phyloP scores from a whole-genome alignment of 2,329 filamentous ascomycete species.

The Alternaria solani region DNA sequence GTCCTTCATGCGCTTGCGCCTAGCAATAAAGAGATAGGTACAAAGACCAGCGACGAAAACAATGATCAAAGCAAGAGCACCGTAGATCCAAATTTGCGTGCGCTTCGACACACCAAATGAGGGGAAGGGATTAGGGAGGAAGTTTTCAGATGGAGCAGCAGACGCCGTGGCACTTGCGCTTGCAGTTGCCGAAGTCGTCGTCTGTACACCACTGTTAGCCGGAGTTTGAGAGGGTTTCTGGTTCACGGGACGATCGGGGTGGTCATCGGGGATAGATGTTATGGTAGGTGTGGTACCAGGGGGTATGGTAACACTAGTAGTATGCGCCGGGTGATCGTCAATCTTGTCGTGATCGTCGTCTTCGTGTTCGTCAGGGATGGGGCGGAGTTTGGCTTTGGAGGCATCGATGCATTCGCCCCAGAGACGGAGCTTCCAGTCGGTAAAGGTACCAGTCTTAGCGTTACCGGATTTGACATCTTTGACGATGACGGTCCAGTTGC shows the following conservation, averaged over 20 bases:
- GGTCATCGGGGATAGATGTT: conserved; percentile 56
- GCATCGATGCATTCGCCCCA: conserved; percentile 90
- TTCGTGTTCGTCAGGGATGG: conserved; percentile 82
- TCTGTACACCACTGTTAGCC: conserved; percentile 38
- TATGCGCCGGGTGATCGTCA: conserved; percentile 64
- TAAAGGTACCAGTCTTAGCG: conserved; percentile 76
- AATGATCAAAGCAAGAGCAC: conserved; percentile 81
- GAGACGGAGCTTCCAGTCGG: conserved; percentile 91
- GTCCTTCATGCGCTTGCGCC: conserved; percentile 77
- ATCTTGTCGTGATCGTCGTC: conserved; percentile 79
- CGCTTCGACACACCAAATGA: conserved; percentile 87
- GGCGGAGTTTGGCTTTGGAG: conserved; percentile 74
- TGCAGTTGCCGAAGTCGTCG: conserved; percentile 28
- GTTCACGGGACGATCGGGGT: conserved; percentile 64
- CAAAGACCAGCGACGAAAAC: conserved; percentile 83
- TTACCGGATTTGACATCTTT: conserved; percentile 81
- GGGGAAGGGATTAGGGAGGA: conserved; percentile 85
- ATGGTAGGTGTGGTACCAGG: conserved; percentile 56
- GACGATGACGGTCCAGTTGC: conserved; percentile 89
- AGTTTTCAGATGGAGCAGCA: conserved; percentile 53
- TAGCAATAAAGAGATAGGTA: conserved; percentile 81
- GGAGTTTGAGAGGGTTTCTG: conserved; percentile 58
- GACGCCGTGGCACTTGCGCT: conserved; percentile 27
- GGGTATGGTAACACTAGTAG: conserved; percentile 62
- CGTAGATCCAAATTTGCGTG: conserved; percentile 94